A percentile compares a stretch with the other conserved stretches of the same genome.
Evolutionary conservation across 2,329 filamentous ascomycete species (phyloP).

Genomic region (Daldinia sp.): DNA sequence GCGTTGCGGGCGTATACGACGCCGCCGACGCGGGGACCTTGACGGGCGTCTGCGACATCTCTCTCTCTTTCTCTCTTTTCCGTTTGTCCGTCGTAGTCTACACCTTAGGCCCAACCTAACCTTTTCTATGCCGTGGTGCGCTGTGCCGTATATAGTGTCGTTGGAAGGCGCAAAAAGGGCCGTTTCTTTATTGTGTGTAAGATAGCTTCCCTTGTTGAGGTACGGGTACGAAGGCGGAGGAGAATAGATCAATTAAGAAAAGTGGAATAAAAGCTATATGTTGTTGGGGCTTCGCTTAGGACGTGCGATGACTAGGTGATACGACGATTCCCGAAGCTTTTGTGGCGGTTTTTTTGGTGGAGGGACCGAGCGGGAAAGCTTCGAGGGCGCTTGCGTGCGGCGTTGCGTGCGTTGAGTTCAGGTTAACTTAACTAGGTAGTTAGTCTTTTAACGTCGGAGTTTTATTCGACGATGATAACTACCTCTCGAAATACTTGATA

Average conservation of each 20-base stretch:
- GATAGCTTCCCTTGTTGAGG: neutral
- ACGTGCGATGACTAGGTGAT: conserved; percentile 3
- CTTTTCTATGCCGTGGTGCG: too few relatives aligned
- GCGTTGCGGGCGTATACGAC: conserved; percentile 69
- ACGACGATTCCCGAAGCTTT: conserved; percentile 15
- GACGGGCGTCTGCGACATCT: conserved; percentile 66
- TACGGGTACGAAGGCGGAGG: neutral
- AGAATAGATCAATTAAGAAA: neutral
- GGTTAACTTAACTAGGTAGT: neutral
- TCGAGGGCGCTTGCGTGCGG: neutral
- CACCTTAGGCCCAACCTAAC: too few relatives aligned
- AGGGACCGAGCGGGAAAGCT: neutral
- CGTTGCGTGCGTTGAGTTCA: neutral
- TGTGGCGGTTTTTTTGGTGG: conserved; percentile 6
- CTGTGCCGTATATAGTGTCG: too few relatives aligned
- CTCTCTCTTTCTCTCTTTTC: too few relatives aligned
- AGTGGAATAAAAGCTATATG: neutral
- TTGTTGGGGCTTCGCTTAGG: conserved; percentile 3
- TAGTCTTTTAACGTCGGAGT: neutral
- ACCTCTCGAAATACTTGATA: neutral
- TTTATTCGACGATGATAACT: neutral
- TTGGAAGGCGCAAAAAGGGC: too few relatives aligned
- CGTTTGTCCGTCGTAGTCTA: too few relatives aligned
- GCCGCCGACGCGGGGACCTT: conserved; percentile 71
- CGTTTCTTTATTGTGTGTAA: neutral